Percentiles rank a stretch among this genome's conserved stretches.
Evolutionary conservation across 1,284 basidiomycete species (phyloP).

Genomic region (Athelia psychrophila): DNA sequence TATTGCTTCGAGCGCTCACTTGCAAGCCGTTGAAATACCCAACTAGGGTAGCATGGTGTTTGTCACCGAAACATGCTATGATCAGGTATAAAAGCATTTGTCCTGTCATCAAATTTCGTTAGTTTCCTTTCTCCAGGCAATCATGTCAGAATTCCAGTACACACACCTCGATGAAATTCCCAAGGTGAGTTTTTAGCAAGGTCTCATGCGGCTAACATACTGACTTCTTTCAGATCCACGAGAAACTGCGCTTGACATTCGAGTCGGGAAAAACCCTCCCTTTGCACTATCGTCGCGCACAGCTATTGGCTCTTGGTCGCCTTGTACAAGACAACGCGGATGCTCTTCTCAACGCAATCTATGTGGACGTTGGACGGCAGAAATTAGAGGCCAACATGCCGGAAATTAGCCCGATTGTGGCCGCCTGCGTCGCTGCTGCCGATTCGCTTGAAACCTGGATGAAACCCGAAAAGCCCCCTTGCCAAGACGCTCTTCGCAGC

Average conservation of each 20-base stretch:
- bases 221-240: conserved; percentile 38
- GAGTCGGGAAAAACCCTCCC: conserved; percentile 46
- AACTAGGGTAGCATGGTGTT: too few relatives aligned
- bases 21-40: too few relatives aligned
- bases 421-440: conserved; percentile 44
- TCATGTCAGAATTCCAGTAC: background rate
- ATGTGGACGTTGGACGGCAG: conserved; percentile 53
- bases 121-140: too few relatives aligned
- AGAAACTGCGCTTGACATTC: conserved; percentile 46
- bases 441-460: conserved; percentile 52
- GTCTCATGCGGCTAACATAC: background rate
- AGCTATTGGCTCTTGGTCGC: conserved; percentile 62
- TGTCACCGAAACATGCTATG: too few relatives aligned
- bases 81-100: too few relatives aligned
- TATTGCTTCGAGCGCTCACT: too few relatives aligned
- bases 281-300: conserved; percentile 55
- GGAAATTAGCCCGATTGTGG: conserved; percentile 37
- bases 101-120: too few relatives aligned
- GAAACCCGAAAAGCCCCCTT: conserved; percentile 41
- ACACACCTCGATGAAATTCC: background rate
- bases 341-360: conserved; percentile 44
- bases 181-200: background rate
- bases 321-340: conserved; percentile 58
- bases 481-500: conserved; percentile 27
- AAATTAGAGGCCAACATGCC: conserved; percentile 35